Conservation (phyloP, 352 stramenopile genomes). For the Globisporangium uncinulatum region DNA sequence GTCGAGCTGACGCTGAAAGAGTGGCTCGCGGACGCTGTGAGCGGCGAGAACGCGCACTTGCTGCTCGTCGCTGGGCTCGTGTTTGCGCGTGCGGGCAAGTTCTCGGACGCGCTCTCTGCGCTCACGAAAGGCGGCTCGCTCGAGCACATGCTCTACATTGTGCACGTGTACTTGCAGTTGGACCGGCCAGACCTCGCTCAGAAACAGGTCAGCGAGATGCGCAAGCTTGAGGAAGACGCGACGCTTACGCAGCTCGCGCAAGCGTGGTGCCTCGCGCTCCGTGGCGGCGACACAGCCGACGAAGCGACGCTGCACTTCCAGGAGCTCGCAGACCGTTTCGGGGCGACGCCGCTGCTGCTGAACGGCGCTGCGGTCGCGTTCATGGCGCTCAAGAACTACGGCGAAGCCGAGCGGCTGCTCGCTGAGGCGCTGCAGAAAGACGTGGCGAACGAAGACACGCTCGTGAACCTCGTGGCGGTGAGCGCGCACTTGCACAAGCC, state of each 20-base stretch:
- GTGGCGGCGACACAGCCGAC: constrained; percentile 75
- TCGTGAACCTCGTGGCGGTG: constrained; percentile 92
- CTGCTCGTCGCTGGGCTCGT: constrained; percentile 93
- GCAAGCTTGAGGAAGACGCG: constrained; percentile 93
- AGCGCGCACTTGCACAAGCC: constrained; percentile 89
- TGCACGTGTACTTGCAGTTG: constrained; percentile 90
- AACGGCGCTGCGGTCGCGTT: constrained; percentile 90
- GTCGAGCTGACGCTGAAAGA: constrained; percentile 89
- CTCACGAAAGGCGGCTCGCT: constrained; percentile 88
- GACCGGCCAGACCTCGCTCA: constrained; percentile 92
- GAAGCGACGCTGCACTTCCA: constrained; percentile 93
- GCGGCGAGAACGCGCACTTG: constrained; percentile 85
- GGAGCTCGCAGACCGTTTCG: constrained; percentile 93
- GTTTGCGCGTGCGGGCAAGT: constrained; percentile 88
- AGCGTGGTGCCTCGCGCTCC: constrained; percentile 85
- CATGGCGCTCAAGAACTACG: constrained; percentile 90
- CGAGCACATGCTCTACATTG: constrained; percentile 90
- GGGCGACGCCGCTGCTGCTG: constrained; percentile 86
- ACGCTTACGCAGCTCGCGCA: constrained; percentile 92
- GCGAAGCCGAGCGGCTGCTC: constrained; percentile 86
- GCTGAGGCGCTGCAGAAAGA: constrained; percentile 85
- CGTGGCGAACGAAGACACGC: constrained; percentile 86
- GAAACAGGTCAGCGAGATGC: constrained; percentile 87
- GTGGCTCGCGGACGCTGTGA: constrained; percentile 81
- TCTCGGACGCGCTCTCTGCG: constrained; percentile 92